Conservation (phyloP, 352 stramenopile species). For the Blastocystis sp. region DNA sequence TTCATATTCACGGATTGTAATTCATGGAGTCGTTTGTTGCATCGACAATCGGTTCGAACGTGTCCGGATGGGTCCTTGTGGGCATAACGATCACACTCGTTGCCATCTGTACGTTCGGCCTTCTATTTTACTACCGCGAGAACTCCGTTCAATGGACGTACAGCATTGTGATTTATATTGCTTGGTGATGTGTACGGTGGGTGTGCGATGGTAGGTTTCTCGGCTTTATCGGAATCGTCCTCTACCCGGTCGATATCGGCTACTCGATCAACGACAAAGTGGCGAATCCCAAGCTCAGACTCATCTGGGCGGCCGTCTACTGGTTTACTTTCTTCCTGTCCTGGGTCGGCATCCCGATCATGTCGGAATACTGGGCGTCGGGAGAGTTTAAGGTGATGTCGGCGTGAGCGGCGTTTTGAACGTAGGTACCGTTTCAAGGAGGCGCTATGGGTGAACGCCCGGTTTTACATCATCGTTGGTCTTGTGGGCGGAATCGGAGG, state of each 20-base stretch:
- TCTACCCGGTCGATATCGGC: constrained; percentile 52
- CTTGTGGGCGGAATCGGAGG: not conserved
- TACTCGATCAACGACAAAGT: constrained; percentile 26
- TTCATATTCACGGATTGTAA: not conserved
- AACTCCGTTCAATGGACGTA: constrained; percentile 26
- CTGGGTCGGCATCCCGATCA: constrained; percentile 36
- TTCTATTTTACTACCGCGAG: constrained; percentile 36
- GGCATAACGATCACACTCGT: not conserved
- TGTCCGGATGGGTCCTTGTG: constrained; percentile 9
- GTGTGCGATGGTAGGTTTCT: constrained; percentile 8
- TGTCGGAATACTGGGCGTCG: constrained; percentile 53
- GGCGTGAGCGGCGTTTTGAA: not conserved
- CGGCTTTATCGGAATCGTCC: constrained; percentile 54
- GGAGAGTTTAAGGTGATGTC: constrained; percentile 39
- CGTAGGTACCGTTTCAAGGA: constrained; percentile 45
- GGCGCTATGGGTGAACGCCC: constrained; percentile 44
- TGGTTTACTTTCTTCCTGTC: constrained; percentile 55
- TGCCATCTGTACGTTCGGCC: not conserved
- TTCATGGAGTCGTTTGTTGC: not conserved
- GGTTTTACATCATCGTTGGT: constrained; percentile 22
- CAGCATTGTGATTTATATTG: constrained; percentile 18
- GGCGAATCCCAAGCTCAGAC: constrained; percentile 5
- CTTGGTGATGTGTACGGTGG: not conserved
- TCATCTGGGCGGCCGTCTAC: constrained; percentile 49
- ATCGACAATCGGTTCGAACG: not conserved